Evolutionary conservation across 2,329 filamentous ascomycete species (phyloP).

Genomic region (Exophiala sp.): DNA sequence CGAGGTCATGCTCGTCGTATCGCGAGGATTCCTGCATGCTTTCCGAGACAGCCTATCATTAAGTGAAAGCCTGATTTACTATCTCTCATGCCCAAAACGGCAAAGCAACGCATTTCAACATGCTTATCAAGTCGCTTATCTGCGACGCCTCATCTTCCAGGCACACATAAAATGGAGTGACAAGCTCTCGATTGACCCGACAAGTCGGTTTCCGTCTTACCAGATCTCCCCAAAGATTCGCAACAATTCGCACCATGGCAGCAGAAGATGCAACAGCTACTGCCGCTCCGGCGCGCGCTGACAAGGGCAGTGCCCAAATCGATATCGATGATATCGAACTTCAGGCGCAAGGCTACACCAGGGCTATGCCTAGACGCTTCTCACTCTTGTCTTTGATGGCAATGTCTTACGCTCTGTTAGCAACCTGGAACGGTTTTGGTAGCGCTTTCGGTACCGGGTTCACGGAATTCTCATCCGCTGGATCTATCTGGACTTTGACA

Average conservation of each 20-base stretch:
- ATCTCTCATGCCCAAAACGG: constrained; percentile 14
- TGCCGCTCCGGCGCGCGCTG: background rate
- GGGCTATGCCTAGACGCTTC: constrained; percentile 17
- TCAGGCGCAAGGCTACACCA: constrained; percentile 10
- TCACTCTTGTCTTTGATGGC: constrained; percentile 11
- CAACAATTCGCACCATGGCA: background rate
- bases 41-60: constrained; percentile 5
- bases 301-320: constrained; percentile 1
- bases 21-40: background rate
- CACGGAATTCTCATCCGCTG: constrained; percentile 13
- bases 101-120: background rate
- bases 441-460: constrained; percentile 16
- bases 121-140: background rate
- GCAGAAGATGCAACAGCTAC: background rate
- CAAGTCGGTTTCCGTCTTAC: background rate
- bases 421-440: constrained; percentile 18
- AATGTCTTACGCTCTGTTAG: constrained; percentile 14
- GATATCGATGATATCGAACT: constrained; percentile 17
- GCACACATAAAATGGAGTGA: background rate
- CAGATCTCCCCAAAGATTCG: background rate
- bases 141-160: background rate
- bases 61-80: background rate
- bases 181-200: background rate
- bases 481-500: constrained; percentile 16
- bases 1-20: background rate